Base-by-base conservation (phyloP, 140 eudicot genomes). In the Cichorium intybus region DNA sequence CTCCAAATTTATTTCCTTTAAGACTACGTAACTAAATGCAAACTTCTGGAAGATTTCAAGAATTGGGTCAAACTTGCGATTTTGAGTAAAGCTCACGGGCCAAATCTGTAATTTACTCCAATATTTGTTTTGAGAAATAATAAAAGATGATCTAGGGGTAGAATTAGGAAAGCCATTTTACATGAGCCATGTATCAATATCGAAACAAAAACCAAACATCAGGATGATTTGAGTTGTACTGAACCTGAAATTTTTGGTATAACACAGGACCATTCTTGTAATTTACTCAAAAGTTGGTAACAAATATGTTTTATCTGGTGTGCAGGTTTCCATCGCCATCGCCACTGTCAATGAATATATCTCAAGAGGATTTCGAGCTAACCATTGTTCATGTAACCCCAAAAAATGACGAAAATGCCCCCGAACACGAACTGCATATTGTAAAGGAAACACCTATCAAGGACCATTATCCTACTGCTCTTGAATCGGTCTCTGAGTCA, bases 321-420 rank as follows among this genome's bases (percentile, higher is more conserved):
- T 74, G 83, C 88, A 92, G 99, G 85, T 80, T 41, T 62, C 68
- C 70, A 47, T 71, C 60, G 15, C 68, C 70, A 47, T 71, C 60
- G 15, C 63, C 81, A 66, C 80, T 68, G 26, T 43, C 35, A 16
- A 62, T 63, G 39, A 64, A 61, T 37, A 37, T 57, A 48, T 62
- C 78, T 56, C 56, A 69, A 26, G 61, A 73, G 54, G 81, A 65
- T 67, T 51, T 69, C 20, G 81, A 84, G 33, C 56, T 77, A 65
- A 70, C 89, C 35, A 24, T 77, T 69, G 93, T 88, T 55, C 70
- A 75, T 16, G 96, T 85, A 82, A 88, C 96, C 69, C 96, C 85
- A 4, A 69, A 34, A 48, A 52, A 47, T 24, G 62, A 45, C 47
- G 51, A 39, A 14, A 24, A 24, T 51, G 49, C 20, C 37, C 8